A percentile compares a stretch with the other conserved stretches of the same genome.
phyloP scores from a whole-genome alignment of 495 filamentous ascomycete genomes.

The Articulospora tetracladia region DNA sequence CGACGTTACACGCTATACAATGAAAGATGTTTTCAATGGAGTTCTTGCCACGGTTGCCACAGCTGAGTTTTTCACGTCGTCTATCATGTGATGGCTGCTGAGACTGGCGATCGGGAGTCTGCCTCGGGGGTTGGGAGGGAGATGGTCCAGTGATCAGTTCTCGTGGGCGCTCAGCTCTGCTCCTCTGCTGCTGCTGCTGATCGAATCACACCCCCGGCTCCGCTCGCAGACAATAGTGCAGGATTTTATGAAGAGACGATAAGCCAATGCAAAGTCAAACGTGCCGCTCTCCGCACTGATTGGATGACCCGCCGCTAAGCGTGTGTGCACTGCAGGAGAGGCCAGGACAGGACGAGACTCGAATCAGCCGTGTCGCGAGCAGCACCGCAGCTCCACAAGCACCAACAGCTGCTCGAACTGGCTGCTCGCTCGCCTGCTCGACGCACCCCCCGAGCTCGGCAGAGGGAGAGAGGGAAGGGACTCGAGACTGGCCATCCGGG shows the following conservation, averaged over 20 bases:
- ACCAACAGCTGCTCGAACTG: no score
- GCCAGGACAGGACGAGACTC: no score
- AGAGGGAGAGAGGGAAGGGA: no score
- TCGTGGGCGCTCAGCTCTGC: neutral
- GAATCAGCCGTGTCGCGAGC: no score
- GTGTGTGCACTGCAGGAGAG: neutral
- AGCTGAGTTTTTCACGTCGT: neutral
- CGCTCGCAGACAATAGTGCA: neutral
- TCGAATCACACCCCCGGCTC: neutral
- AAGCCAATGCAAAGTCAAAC: neutral
- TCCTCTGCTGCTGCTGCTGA: no score
- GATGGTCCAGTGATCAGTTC: neutral
- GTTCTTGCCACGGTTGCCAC: neutral
- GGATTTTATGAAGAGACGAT: constrained; percentile 1
- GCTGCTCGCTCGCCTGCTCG: no score
- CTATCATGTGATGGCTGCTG: neutral
- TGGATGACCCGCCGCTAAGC: neutral
- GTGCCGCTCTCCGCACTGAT: neutral
- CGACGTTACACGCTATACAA: neutral
- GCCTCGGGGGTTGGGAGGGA: no score
- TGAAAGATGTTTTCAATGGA: neutral
- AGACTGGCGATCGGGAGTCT: neutral
- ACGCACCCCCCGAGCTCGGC: no score
- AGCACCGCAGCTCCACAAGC: no score
- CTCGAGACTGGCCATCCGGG: neutral